A percentile compares a stretch with the other conserved stretches of the same genome.
Evolutionary conservation across 805 yeast genomes (phyloP).

Genomic region (Tetrapisispora namnaoensis): DNA sequence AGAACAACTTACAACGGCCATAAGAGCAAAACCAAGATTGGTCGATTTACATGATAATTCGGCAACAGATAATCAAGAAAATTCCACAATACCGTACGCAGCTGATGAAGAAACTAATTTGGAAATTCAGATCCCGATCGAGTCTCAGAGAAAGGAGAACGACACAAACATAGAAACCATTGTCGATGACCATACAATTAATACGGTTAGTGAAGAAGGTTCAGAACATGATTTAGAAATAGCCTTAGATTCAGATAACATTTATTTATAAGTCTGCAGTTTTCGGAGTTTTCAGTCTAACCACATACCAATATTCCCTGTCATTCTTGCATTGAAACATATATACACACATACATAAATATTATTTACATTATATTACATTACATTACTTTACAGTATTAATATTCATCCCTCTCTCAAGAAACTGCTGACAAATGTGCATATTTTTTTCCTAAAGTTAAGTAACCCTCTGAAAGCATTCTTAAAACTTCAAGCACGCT

Average conservation of each 20-base stretch:
- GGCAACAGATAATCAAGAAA: conserved; percentile 4
- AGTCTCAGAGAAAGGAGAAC: neutral
- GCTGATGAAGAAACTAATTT: neutral
- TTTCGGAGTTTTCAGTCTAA: too few relatives aligned
- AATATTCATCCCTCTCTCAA: too few relatives aligned
- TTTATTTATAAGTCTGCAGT: neutral
- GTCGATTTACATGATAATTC: conserved; percentile 30
- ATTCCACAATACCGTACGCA: neutral
- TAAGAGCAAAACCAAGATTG: conserved; percentile 62
- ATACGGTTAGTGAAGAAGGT: neutral
- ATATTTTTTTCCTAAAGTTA: too few relatives aligned
- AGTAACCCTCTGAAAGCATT: too few relatives aligned
- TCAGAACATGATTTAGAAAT: neutral
- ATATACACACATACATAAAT: neutral
- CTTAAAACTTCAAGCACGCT: too few relatives aligned
- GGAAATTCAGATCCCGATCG: neutral
- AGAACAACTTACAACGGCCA: conserved; percentile 47
- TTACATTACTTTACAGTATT: too few relatives aligned
- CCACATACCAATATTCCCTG: neutral
- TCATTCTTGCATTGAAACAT: neutral
- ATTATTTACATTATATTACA: neutral
- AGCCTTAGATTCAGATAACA: neutral
- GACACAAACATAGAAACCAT: neutral
- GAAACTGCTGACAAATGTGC: too few relatives aligned
- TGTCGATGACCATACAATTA: neutral